These are phyloP conservation scores for Karstenula rhodostoma DNA, from an alignment of 2,329 filamentous ascomycete genomes.

Conservation along the genomic window DNA sequence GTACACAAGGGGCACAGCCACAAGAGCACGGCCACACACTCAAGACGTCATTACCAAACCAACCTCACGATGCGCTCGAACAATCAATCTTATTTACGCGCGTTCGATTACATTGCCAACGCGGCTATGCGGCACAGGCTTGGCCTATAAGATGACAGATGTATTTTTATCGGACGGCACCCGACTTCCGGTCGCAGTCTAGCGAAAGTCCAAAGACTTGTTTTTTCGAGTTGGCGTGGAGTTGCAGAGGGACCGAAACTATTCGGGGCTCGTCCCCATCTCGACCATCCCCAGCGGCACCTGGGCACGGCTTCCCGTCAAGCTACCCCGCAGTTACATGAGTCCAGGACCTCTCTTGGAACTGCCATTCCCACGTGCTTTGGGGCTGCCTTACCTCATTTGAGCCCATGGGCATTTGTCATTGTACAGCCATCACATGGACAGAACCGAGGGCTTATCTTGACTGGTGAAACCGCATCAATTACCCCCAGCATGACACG, in stretches of 20 bases:
- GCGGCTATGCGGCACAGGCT: background rate
- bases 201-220: background rate
- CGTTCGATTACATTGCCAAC: background rate
- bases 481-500: background rate
- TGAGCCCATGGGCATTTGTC: background rate
- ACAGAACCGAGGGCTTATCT: background rate
- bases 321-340: background rate
- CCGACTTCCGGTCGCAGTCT: background rate
- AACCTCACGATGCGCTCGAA: background rate
- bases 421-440: background rate
- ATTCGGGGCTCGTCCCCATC: background rate
- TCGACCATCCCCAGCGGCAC: background rate
- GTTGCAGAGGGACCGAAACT: background rate
- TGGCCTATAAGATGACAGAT: background rate
- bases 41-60: background rate
- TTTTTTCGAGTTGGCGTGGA: background rate
- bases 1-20: no score
- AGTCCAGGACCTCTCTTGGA: background rate
- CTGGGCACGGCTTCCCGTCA: background rate
- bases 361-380: slow-evolving; percentile 1
- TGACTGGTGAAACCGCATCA: background rate
- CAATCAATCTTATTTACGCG: background rate
- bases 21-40: background rate
- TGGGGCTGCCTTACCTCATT: background rate
- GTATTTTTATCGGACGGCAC: background rate